Percentiles rank a stretch among this genome's conserved stretches.
These are phyloP conservation scores for Earliella scabrosa DNA, from an alignment of 1,284 basidiomycete genomes.

Conservation along the genomic window DNA sequence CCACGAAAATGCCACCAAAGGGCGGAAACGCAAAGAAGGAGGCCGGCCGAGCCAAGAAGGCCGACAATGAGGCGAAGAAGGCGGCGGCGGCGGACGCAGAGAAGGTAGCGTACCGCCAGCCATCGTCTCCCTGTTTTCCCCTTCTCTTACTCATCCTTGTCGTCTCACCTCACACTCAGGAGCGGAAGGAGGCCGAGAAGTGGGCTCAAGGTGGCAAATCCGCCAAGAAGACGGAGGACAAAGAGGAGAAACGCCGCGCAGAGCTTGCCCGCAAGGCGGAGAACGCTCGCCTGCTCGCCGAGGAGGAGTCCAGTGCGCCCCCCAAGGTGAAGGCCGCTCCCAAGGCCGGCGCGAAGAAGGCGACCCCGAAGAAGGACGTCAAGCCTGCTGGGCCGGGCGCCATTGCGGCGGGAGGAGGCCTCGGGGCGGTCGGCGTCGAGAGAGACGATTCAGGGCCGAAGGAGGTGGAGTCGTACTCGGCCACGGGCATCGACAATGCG, in stretches of 20 bases:
- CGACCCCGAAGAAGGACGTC: conserved; percentile 36
- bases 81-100: conserved; percentile 61
- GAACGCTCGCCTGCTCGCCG: conserved; percentile 76
- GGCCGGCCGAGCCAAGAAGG: conserved; percentile 86
- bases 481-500: conserved; percentile 91
- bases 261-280: conserved; percentile 79
- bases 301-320: conserved; percentile 79
- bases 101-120: conserved; percentile 45
- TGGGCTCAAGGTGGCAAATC: conserved; percentile 77
- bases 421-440: conserved; percentile 32
- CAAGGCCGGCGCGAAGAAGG: conserved; percentile 69
- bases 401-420: conserved; percentile 71
- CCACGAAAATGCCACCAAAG: conserved; percentile 73
- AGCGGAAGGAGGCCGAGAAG: conserved; percentile 75
- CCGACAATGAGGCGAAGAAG: conserved; percentile 88
- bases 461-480: conserved; percentile 72
- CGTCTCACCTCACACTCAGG: conserved; percentile 45
- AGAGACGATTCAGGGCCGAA: conserved; percentile 34
- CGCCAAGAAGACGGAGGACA: conserved; percentile 72
- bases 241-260: conserved; percentile 77
- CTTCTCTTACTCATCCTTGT: too few species aligned
- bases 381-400: conserved; percentile 78
- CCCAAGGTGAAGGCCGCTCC: conserved; percentile 68
- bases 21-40: conserved; percentile 92
- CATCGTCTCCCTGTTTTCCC: not conserved